Evolutionary conservation across 495 filamentous ascomycete genomes (phyloP), one percentile per base, ranked within the genome.

Genomic region (Trichoderma asperelloides): DNA sequence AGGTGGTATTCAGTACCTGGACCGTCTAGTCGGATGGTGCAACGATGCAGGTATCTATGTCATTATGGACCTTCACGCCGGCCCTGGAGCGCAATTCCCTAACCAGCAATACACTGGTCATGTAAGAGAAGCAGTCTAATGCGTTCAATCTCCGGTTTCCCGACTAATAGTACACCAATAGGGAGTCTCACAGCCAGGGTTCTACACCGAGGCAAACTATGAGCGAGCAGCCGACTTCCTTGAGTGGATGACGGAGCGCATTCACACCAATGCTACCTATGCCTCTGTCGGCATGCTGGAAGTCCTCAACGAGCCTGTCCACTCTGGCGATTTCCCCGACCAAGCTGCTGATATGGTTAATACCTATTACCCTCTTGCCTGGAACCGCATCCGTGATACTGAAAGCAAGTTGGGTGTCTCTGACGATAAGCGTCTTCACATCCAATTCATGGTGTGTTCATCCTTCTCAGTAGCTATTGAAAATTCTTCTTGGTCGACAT

Each of bases 11-110:
- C 45, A 71, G 5, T 86, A 85, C 71, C 75, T 89, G 21, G 77
- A 85, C 69, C 74, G 77, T 18, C 65, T 89, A 0, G 86, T 83
- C 62, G 79, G 78, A 13, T 85, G 82, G 86, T 84, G 83, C 3
- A 79, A 76, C 37, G 78, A 86, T 65, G 75, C 76, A 2, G 84
- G 83, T 0, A 67, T 89, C 51, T 89, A 88, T 71, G 81, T 89
- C 66, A 87, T 89, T 62, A 80, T 89, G 66, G 87, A 87, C 68
- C 74, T 88, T 18, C 86, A 88, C 69, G 86, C 84, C n/a, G 86
- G 83, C 1, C 86, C 87, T 0, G 86, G 83, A 16, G 82, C 83
- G 0, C 87, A 89, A 67, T 73, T 77, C 18, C 66, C 81, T 0
- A 62, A 75, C 1, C 80, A 89, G 60, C 67, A 83, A 11, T 81